phyloP scores from a whole-genome alignment of 148 eudicot genomes.

The Chenopodium suecicum region DNA sequence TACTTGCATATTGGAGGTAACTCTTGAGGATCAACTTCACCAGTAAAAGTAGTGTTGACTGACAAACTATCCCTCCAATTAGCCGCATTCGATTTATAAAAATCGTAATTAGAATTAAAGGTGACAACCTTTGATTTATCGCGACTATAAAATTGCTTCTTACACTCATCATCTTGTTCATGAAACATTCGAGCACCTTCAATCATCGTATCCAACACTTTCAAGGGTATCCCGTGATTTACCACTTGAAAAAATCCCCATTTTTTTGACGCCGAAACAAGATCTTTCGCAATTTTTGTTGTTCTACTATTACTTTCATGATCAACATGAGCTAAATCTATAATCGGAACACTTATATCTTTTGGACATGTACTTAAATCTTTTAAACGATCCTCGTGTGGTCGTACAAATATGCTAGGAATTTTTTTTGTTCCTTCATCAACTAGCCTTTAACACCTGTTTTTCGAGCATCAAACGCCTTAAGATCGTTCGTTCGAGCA shows the following conservation, averaged over 20 bases:
- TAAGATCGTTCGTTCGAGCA: conserved; percentile 27
- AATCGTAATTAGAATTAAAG: conserved; percentile 36
- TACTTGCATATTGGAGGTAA: conserved; percentile 21
- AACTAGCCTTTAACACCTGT: conserved; percentile 47
- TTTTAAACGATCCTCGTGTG: conserved; percentile 31
- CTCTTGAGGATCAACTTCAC: conserved; percentile 17
- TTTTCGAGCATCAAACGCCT: conserved; percentile 43
- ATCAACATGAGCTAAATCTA: conserved; percentile 31
- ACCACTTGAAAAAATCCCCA: conserved; percentile 54
- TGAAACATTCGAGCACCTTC: conserved; percentile 34
- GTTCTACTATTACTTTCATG: not conserved
- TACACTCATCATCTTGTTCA: conserved; percentile 41
- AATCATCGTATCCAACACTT: conserved; percentile 34
- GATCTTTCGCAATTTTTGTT: conserved; percentile 5
- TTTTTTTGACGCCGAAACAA: conserved; percentile 32
- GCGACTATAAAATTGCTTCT: conserved; percentile 36
- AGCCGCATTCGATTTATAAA: conserved; percentile 35
- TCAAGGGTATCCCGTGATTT: conserved; percentile 41
- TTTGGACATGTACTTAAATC: conserved; percentile 7
- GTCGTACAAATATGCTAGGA: conserved; percentile 41
- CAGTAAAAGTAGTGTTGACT: conserved; percentile 7
- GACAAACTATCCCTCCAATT: conserved; percentile 52
- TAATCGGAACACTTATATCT: conserved; percentile 28
- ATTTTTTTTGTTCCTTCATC: conserved; percentile 25
- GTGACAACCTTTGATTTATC: conserved; percentile 22